Percentiles rank a stretch among this genome's conserved stretches.
phyloP scores from a whole-genome alignment of 768 basidiomycete species.

The Lepiota subincarnata region DNA sequence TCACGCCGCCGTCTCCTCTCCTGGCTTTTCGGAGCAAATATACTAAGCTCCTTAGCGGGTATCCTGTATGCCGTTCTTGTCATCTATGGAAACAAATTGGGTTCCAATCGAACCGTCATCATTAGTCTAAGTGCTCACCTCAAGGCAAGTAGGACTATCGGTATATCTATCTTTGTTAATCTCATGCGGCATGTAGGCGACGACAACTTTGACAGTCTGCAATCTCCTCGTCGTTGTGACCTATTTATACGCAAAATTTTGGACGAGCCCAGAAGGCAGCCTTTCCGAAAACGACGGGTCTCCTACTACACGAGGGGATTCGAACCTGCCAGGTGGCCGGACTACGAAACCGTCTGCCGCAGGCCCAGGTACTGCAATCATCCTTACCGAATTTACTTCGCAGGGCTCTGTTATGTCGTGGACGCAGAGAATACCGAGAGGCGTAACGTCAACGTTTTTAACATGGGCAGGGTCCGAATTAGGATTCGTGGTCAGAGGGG shows the following conservation, averaged over 20 bases:
- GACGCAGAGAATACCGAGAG: background rate
- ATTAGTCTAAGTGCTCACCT: background rate
- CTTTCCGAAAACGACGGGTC: background rate
- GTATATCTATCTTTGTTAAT: background rate
- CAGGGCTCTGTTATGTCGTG: background rate
- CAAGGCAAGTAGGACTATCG: background rate
- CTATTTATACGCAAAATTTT: slow-evolving; percentile 1
- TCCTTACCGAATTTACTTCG: slow-evolving; percentile 2
- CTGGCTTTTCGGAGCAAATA: slow-evolving; percentile 1
- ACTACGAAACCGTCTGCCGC: background rate
- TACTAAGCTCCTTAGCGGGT: slow-evolving; percentile 1
- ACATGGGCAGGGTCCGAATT: background rate
- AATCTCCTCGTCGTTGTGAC: slow-evolving; percentile 8
- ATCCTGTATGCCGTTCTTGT: background rate
- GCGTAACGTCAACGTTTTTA: background rate
- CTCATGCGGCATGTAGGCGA: background rate
- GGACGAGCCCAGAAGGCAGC: background rate
- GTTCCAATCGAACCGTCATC: background rate
- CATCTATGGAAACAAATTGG: background rate
- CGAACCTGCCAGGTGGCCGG: background rate
- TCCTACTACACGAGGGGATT: background rate
- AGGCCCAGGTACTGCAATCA: background rate
- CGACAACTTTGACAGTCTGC: slow-evolving; percentile 3
- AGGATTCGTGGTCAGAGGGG: background rate
- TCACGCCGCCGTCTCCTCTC: slow-evolving; percentile 1